Conservation (phyloP, 139 green algal genomes). For the Ulvella scutata region DNA sequence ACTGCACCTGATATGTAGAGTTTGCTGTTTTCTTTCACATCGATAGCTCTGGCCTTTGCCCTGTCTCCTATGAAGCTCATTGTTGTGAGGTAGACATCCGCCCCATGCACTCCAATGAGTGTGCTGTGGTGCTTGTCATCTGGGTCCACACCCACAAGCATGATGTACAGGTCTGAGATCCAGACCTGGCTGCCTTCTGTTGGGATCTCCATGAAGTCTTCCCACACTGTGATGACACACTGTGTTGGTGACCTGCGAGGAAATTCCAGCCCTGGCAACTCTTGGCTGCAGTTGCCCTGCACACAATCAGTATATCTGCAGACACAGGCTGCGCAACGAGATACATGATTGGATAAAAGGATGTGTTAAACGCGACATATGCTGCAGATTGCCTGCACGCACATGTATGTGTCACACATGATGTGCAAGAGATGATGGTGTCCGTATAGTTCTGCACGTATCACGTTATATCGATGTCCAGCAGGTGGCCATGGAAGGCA, state of each 20-base stretch:
- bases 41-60: background rate
- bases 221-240: background rate
- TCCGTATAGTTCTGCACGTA: background rate
- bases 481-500: background rate
- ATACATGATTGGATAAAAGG: background rate
- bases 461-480: background rate
- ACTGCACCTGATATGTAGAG: background rate
- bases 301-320: background rate
- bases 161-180: background rate
- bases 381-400: background rate
- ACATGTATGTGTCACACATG: background rate
- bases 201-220: background rate
- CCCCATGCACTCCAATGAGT: background rate
- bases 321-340: background rate
- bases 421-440: background rate
- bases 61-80: background rate
- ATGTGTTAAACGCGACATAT: background rate
- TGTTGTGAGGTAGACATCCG: background rate
- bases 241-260: background rate
- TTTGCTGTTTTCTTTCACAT: background rate
- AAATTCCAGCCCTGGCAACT: background rate
- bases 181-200: background rate
- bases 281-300: background rate
- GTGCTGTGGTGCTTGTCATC: background rate
- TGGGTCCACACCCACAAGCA: background rate